Conservation (phyloP, 495 filamentous ascomycete genomes). For the Penicillium desertorum region DNA sequence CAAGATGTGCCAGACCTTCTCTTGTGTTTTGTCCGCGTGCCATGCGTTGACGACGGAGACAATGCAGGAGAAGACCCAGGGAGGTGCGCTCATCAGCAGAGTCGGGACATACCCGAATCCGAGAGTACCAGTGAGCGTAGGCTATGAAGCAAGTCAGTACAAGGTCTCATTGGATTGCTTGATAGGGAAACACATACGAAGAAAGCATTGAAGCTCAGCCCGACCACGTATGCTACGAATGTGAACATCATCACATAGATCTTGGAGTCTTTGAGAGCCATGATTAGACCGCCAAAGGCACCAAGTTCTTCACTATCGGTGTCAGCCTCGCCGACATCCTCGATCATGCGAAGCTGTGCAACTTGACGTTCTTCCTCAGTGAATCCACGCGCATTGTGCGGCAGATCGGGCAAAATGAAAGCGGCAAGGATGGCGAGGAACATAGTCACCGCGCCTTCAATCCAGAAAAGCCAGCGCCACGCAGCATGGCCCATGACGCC, state of each 20-base stretch:
- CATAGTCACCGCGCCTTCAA: constrained; percentile 38
- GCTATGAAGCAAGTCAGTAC: constrained; percentile 71
- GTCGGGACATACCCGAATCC: constrained; percentile 63
- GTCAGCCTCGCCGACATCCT: constrained; percentile 78
- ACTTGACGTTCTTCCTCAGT: constrained; percentile 65
- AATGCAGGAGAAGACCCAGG: constrained; percentile 69
- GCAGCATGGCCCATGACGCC: constrained; percentile 46
- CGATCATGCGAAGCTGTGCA: constrained; percentile 66
- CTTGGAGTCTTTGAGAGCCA: constrained; percentile 68
- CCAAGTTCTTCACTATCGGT: constrained; percentile 56
- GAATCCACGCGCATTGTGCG: constrained; percentile 67
- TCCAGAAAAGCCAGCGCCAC: constrained; percentile 68
- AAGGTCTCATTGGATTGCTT: constrained; percentile 27
- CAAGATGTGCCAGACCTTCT: constrained; percentile 66
- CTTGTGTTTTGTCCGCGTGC: constrained; percentile 77
- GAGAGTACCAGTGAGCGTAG: constrained; percentile 73
- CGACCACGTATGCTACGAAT: constrained; percentile 36
- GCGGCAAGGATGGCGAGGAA: constrained; percentile 40
- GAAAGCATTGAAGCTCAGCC: constrained; percentile 38
- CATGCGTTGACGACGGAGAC: constrained; percentile 69
- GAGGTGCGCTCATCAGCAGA: constrained; percentile 75
- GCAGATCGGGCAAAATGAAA: constrained; percentile 72
- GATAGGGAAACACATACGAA: constrained; percentile 25
- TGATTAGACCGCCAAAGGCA: constrained; percentile 63
- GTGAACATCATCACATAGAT: constrained; percentile 64